These are phyloP conservation scores for Rhodotorula sp. DNA, from an alignment of 1,284 basidiomycete species.

Conservation along the genomic window DNA sequence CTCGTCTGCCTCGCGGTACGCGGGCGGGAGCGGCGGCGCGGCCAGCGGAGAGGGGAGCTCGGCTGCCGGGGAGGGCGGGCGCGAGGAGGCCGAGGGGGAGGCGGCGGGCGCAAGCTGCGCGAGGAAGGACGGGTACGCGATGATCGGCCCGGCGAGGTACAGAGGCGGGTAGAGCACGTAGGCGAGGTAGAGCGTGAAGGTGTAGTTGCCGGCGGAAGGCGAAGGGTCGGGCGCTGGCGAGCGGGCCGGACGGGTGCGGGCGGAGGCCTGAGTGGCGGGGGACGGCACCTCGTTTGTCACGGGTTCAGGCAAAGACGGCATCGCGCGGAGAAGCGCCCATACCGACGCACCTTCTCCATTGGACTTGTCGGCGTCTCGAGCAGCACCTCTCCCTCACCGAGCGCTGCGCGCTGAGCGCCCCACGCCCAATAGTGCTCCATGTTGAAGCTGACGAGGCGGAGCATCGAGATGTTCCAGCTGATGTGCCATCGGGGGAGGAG, in stretches of 20 bases:
- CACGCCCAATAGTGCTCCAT: slow-evolving; percentile 89
- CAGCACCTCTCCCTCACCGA: not conserved
- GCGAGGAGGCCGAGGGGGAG: slow-evolving; percentile 2
- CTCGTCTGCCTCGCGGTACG: slow-evolving; percentile 1
- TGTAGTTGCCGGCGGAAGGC: slow-evolving; percentile 53
- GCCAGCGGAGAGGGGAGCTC: slow-evolving; percentile 47
- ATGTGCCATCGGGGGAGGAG: slow-evolving; percentile 88
- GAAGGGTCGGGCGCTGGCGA: not conserved
- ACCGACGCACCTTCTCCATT: slow-evolving; percentile 16
- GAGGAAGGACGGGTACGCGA: slow-evolving; percentile 93
- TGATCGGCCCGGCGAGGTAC: slow-evolving; percentile 94
- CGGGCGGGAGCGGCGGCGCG: slow-evolving; percentile 21
- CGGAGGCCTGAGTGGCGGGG: no score
- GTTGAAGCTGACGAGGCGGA: slow-evolving; percentile 87
- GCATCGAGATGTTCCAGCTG: slow-evolving; percentile 95
- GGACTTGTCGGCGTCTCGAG: slow-evolving; percentile 6
- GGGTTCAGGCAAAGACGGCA: not conserved
- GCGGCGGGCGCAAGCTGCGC: slow-evolving; percentile 62
- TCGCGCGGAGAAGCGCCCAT: not conserved
- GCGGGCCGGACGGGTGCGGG: not conserved
- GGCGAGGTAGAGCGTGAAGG: slow-evolving; percentile 63
- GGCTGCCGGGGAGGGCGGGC: slow-evolving; percentile 54
- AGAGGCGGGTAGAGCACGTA: slow-evolving; percentile 89
- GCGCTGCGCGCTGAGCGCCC: slow-evolving; percentile 36
- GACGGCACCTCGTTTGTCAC: no score